These are phyloP conservation scores for Quercus engelmannii DNA, from an alignment of 306 rosid genomes.

Conservation along the genomic window DNA sequence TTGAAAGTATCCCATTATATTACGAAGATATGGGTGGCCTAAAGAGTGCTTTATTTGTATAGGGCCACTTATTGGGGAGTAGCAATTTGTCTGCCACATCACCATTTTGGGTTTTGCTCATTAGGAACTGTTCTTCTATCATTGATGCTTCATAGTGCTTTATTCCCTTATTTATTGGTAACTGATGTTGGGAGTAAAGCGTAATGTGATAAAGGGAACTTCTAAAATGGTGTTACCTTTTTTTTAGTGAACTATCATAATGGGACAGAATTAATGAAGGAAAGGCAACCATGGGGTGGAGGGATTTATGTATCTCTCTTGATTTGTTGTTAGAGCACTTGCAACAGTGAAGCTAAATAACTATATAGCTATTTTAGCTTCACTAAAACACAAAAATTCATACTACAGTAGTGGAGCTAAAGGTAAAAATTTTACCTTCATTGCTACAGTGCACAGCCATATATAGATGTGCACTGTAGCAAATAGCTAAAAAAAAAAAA, in stretches of 20 bases:
- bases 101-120: not conserved
- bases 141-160: not conserved
- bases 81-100: not conserved
- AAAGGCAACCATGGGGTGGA: conserved; percentile 1
- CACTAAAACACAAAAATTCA: too few species aligned
- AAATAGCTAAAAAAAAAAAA: too few species aligned
- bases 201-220: not conserved
- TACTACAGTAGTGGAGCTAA: too few species aligned
- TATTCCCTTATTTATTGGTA: not conserved
- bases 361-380: too few species aligned
- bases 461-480: too few species aligned
- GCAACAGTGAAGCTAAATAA: too few species aligned
- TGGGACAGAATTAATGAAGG: not conserved
- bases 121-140: conserved; percentile 4
- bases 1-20: too few species aligned
- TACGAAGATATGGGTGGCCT: too few species aligned
- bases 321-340: not conserved
- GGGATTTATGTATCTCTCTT: conserved; percentile 7
- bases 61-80: not conserved
- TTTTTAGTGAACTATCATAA: not conserved
- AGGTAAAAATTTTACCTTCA: too few species aligned
- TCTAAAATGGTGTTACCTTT: conserved; percentile 4
- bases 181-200: not conserved
- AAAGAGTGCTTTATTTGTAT: not conserved
- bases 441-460: too few species aligned